phyloP scores from a whole-genome alignment of 805 yeast species.

The Wickerhamomyces chaumierensis region DNA sequence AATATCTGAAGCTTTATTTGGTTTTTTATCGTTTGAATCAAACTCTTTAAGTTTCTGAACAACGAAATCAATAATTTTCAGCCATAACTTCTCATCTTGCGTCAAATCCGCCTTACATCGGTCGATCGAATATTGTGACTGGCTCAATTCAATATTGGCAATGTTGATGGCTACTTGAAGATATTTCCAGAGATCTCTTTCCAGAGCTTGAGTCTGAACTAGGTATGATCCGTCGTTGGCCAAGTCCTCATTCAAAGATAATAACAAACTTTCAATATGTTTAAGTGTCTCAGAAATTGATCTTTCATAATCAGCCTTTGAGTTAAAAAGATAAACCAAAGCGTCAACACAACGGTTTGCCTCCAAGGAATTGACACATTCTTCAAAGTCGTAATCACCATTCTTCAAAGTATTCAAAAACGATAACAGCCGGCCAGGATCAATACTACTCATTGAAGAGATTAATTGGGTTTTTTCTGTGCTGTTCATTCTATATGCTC shows the following conservation, averaged over 20 bases:
- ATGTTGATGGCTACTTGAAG: slow-evolving; percentile 23
- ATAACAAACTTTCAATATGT: slow-evolving; percentile 1
- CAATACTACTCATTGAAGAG: slow-evolving; percentile 8
- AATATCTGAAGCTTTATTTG: slow-evolving; percentile 18
- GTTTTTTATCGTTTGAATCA: slow-evolving; percentile 9
- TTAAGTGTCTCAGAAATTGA: slow-evolving; percentile 15
- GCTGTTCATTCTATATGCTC: slow-evolving; percentile 7
- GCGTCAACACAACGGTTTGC: slow-evolving; percentile 13
- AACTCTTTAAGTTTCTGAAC: slow-evolving; percentile 23
- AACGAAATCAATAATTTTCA: slow-evolving; percentile 26
- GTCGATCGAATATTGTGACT: slow-evolving; percentile 1
- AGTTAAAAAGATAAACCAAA: slow-evolving; percentile 13
- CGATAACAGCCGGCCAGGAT: slow-evolving; percentile 7
- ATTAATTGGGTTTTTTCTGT: slow-evolving; percentile 15
- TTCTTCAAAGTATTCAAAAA: slow-evolving; percentile 15
- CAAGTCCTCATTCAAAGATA: not conserved
- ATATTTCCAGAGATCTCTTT: slow-evolving; percentile 24
- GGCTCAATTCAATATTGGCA: slow-evolving; percentile 15
- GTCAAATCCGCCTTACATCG: slow-evolving; percentile 9
- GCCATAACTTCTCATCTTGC: slow-evolving; percentile 26
- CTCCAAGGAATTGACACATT: slow-evolving; percentile 16
- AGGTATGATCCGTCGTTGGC: slow-evolving; percentile 5
- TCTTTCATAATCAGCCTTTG: slow-evolving; percentile 8
- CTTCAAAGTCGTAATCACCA: slow-evolving; percentile 12
- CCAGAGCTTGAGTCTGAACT: too few species aligned